Evolutionary conservation across 331 rosid genomes (phyloP), one percentile per base, ranked within the genome.

Genomic region (Prunus yedoensis): DNA sequence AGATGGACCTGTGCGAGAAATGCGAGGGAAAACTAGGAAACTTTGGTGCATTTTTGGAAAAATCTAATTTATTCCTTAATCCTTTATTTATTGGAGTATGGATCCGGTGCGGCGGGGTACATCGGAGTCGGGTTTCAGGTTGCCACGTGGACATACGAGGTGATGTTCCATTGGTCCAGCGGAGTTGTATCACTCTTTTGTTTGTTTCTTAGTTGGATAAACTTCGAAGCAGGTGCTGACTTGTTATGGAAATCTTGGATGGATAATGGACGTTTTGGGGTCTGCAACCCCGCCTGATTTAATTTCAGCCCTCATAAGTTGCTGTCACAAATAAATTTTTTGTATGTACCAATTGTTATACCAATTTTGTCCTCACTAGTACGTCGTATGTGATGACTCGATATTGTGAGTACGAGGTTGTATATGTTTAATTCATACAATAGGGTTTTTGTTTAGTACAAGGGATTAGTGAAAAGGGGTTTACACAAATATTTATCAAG

Each of bases 1-100:
- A 70, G 46, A n/a, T 10, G 14, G 50, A 35, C 43, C 68, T 30
- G 74, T 56, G 73, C 30, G 47, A 21, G 82, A 66, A 79, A 73
- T 65, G 82, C 66, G 82, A 58, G 83, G 83, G 79, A 74, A 73
- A 65, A 38, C 54, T 13, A 15, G 68, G 78, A 46, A 79, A 79
- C 64, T 35, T 12, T 58, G n/a, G 30, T 18, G 50, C 75, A 57
- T 57, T 21, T 66, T 79, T 73, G 64, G 79, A 38, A 79, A 27
- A 20, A 50, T 23, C 16, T 17, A 11, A 68, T 8, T 53, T 23
- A 66, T 54, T 65, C 2, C 30, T 57, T n/a, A 57, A n/a, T 54
- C 49, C 0, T 38, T 4, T 23, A 35, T 4, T 69, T 13, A 18
- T 25, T 2, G 4, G 38, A 20, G 27, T 5, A 7, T 25, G 15